Evolutionary conservation across 1,284 basidiomycete genomes (phyloP).

Genomic region (Leccinum fallax): DNA sequence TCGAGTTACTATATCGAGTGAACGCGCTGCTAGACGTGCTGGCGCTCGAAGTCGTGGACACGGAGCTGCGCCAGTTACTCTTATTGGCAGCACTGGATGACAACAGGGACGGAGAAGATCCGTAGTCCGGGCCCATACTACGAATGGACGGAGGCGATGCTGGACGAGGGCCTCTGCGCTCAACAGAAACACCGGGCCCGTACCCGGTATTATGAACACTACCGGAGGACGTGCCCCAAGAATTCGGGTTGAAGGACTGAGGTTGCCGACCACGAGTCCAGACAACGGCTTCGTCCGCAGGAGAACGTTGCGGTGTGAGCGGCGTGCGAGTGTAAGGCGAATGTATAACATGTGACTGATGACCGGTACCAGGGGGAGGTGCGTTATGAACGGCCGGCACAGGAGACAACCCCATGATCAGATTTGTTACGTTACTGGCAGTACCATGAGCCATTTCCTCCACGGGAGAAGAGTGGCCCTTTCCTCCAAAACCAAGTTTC

Average conservation of each 20-base stretch:
- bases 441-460: slow-evolving; percentile 51
- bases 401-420: slow-evolving; percentile 59
- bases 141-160: slow-evolving; percentile 44
- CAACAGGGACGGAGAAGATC: slow-evolving; percentile 16
- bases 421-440: slow-evolving; percentile 66
- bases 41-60: slow-evolving; percentile 65
- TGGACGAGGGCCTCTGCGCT: slow-evolving; percentile 27
- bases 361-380: slow-evolving; percentile 14
- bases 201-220: slow-evolving; percentile 13
- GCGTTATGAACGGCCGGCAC: slow-evolving; percentile 13
- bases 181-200: slow-evolving; percentile 13
- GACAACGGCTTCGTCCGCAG: slow-evolving; percentile 36
- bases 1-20: slow-evolving; percentile 77
- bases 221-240: slow-evolving; percentile 22
- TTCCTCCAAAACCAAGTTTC: slow-evolving; percentile 71
- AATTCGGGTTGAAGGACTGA: slow-evolving; percentile 18
- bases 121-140: slow-evolving; percentile 42
- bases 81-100: slow-evolving; percentile 32
- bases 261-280: slow-evolving; percentile 38
- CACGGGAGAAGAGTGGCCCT: slow-evolving; percentile 49
- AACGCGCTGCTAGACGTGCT: slow-evolving; percentile 70
- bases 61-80: slow-evolving; percentile 75
- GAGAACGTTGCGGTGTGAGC: slow-evolving; percentile 40
- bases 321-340: slow-evolving; percentile 33
- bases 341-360: slow-evolving; percentile 28